Evolutionary conservation across 202 grass and related monocot genomes (phyloP).

Genomic region (Setaria italica): DNA sequence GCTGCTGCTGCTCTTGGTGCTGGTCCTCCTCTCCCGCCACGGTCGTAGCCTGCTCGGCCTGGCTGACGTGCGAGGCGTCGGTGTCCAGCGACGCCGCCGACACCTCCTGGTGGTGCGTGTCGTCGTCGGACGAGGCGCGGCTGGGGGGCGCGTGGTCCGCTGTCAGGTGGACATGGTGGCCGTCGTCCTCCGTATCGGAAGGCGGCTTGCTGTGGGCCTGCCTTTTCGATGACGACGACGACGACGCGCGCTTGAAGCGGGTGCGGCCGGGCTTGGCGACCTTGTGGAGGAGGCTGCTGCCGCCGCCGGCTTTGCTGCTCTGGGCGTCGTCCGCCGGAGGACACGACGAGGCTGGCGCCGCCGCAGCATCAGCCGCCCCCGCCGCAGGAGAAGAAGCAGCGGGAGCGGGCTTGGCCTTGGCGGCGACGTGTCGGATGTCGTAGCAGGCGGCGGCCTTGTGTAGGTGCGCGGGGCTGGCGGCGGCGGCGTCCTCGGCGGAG

Average conservation of each 20-base stretch:
- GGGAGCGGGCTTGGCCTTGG: background rate
- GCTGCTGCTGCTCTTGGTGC: background rate
- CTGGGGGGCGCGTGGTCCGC: background rate
- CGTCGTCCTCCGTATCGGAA: background rate
- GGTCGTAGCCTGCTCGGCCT: constrained; percentile 34
- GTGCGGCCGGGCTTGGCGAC: constrained; percentile 34
- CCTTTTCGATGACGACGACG: background rate
- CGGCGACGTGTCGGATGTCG: constrained; percentile 43
- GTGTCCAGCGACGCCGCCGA: constrained; percentile 45
- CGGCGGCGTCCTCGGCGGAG: constrained; percentile 40
- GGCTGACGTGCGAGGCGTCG: constrained; percentile 59
- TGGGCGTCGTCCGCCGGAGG: background rate
- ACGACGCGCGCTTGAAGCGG: constrained; percentile 43
- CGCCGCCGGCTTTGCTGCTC: background rate
- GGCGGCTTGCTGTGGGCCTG: background rate
- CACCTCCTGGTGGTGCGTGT: background rate
- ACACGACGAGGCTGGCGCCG: background rate
- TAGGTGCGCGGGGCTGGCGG: background rate
- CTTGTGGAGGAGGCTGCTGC: constrained; percentile 2
- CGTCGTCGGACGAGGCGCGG: constrained; percentile 22
- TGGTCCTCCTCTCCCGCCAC: background rate
- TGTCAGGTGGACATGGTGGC: background rate
- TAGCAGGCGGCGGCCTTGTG: constrained; percentile 15
- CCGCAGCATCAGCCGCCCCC: background rate
- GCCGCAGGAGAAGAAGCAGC: too few relatives aligned